Evolutionary conservation across 495 filamentous ascomycete species (phyloP), one percentile per base, ranked within the genome.

Genomic region (Hyaloscypha variabilis): DNA sequence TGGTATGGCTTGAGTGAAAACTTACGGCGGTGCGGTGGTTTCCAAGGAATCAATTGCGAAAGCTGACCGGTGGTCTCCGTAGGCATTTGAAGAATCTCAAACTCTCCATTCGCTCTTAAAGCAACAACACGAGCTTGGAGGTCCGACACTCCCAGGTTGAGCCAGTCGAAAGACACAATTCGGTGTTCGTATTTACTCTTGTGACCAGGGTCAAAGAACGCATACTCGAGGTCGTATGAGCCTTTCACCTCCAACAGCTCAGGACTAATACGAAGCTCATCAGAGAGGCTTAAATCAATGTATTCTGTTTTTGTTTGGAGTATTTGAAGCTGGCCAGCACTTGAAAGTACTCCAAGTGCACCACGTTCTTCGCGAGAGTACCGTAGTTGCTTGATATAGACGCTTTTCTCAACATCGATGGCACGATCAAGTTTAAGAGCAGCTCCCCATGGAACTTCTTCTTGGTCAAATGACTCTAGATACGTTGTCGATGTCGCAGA

Each of bases 131-230:
- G 85, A 24, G 90, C 86, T 56, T 87, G 88, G 50, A 88, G 76
- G 10, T 83, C 77, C 2, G 82, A 82, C 53, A 77, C 84, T 23
- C 87, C 77, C 81, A 84, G 72, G 71, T 77, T 91, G 60, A 96
- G 80, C 81, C 92, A 96, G 71, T 97, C 94, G 74, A 96, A 97
- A 1, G 90, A 90, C 0, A 95, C 89, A 31, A 97, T 85, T 19
- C 88, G 83, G 50, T 89, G 82, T 11, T 83, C 79, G 52, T 76
- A 87, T 78, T 71, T 82, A 62, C 74, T 77, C 36, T 73, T 66
- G 8, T 70, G 71, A 49, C 82, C 77, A 23, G 70, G 62, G 58
- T 74, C 68, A 34, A 77, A 77, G 62, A 78, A 87, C 4, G 75
- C 75, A 64, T 81, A 82, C 46, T 83, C 79, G 61, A 88, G 72